These are phyloP conservation scores for Trichocomaceae sp. DNA, from an alignment of 2,329 filamentous ascomycete genomes.

Conservation along the genomic window DNA sequence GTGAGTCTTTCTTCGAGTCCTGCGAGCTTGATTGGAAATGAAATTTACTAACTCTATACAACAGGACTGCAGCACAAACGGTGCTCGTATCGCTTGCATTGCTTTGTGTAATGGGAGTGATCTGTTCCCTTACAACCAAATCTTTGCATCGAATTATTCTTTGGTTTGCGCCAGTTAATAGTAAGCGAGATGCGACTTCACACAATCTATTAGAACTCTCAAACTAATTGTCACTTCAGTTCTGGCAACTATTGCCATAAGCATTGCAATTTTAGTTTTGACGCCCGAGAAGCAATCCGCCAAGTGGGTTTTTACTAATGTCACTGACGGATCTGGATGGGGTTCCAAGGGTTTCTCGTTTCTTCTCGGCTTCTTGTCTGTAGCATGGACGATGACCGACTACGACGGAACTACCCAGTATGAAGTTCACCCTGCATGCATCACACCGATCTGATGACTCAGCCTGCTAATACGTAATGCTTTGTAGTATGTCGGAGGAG, in stretches of 20 bases:
- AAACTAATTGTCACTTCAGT: constrained; percentile 29
- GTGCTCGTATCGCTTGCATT: constrained; percentile 53
- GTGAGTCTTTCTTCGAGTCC: constrained; percentile 35
- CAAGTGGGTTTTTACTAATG: constrained; percentile 55
- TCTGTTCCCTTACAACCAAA: constrained; percentile 58
- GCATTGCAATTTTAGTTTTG: constrained; percentile 51
- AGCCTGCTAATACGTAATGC: constrained; percentile 2
- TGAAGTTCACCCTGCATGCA: constrained; percentile 17
- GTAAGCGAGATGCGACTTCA: constrained; percentile 36
- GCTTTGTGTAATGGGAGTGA: constrained; percentile 50
- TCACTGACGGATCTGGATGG: constrained; percentile 59
- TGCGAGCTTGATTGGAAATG: constrained; percentile 8
- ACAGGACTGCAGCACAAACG: constrained; percentile 53
- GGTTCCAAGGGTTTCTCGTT: constrained; percentile 56
- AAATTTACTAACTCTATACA: neutral
- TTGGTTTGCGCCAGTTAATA: constrained; percentile 62
- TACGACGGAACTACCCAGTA: constrained; percentile 62
- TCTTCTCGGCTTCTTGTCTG: constrained; percentile 47
- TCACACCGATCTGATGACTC: neutral
- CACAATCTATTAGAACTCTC: neutral
- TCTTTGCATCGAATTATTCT: constrained; percentile 54
- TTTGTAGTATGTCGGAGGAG: constrained; percentile 56
- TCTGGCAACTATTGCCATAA: constrained; percentile 54
- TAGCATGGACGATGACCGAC: constrained; percentile 57
- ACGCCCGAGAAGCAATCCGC: constrained; percentile 55